Conservation (phyloP, 352 stramenopile genomes). For the Phytophthora sp. region DNA sequence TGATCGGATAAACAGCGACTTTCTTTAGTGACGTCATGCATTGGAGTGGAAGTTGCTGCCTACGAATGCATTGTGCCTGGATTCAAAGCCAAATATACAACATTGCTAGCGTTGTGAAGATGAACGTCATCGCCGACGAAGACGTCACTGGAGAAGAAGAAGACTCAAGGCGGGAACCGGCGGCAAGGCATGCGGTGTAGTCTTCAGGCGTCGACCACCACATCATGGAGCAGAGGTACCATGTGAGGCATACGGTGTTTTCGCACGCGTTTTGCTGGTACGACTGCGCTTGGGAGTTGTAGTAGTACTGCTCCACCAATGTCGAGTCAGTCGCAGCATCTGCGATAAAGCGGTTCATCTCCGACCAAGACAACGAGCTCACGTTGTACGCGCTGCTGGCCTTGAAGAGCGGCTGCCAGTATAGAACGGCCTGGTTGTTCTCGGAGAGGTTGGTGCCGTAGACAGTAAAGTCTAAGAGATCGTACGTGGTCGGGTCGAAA, state of each 20-base stretch:
- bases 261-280: slow-evolving; percentile 44
- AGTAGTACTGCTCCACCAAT: slow-evolving; percentile 72
- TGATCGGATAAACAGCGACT: too few species aligned
- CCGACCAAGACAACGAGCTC: slow-evolving; percentile 42
- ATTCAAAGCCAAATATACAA: too few species aligned
- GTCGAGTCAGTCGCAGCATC: slow-evolving; percentile 42
- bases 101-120: not conserved
- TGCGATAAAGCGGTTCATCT: slow-evolving; percentile 49
- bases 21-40: too few species aligned
- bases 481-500: slow-evolving; percentile 66
- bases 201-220: slow-evolving; percentile 76
- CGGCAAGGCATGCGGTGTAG: slow-evolving; percentile 53
- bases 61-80: too few species aligned
- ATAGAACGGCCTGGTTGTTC: slow-evolving; percentile 36
- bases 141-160: slow-evolving; percentile 13
- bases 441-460: slow-evolving; percentile 72
- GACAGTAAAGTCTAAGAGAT: slow-evolving; percentile 73
- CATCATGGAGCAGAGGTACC: slow-evolving; percentile 73
- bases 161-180: slow-evolving; percentile 21
- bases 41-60: too few species aligned
- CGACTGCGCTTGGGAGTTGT: slow-evolving; percentile 80
- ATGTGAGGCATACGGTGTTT: slow-evolving; percentile 48
- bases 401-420: slow-evolving; percentile 61
- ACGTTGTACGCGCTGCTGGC: slow-evolving; percentile 63
- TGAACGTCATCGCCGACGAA: not conserved